Base-by-base conservation (phyloP, 768 basidiomycete species). In the Leucosporidium yakuticum region DNA sequence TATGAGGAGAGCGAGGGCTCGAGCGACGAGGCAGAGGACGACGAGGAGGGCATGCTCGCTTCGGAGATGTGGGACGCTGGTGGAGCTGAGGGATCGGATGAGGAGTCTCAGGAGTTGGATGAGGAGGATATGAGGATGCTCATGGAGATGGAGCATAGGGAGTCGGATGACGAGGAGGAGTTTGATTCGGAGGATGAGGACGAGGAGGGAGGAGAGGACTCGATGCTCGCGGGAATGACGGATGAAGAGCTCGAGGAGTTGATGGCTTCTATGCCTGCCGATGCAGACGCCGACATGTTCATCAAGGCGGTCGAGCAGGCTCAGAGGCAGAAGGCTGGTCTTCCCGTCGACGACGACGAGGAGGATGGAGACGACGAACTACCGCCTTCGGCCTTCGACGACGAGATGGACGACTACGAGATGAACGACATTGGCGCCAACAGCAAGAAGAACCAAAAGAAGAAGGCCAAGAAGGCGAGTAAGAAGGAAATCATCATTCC, bases 161-260 rank as follows among this genome's bases (percentile, higher is more conserved):
- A 54, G 29, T 25, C 32, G 73, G 60, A 79, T 76, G 63, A 80
- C 29, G 58, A 82, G 67, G 9, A 84, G 83, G n/a, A 87, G 39
- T 44, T 12, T 85, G 78, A 88, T 29, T 32, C 27, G n/a, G 80
- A 82, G 25, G 62, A 79, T 31, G 80, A 82, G 61, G 77, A 66
- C 8, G 39, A 15, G 75, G 73, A 77, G 77, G 72, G 77, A 78
- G 72, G 77, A 78, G 50, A 66, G 21, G 75, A 73, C 17, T 67
- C 81, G 61, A 63, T 75, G 62, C 68, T 63, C 60, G 71, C 54
- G 36, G 76, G 76, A 4, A 73, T 84, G 49, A 81, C 81, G 67
- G 75, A 78, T 25, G 79, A 77, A 71, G 84, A 90, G 76, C 81
- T 89, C 57, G 81, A 81, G 50, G 34, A 20, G 29, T 17, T 51